A percentile compares a stretch with the other conserved stretches of the same genome.
These are phyloP conservation scores for Fusarium sp. DNA, from an alignment of 2,329 filamentous ascomycete genomes.

Conservation along the genomic window DNA sequence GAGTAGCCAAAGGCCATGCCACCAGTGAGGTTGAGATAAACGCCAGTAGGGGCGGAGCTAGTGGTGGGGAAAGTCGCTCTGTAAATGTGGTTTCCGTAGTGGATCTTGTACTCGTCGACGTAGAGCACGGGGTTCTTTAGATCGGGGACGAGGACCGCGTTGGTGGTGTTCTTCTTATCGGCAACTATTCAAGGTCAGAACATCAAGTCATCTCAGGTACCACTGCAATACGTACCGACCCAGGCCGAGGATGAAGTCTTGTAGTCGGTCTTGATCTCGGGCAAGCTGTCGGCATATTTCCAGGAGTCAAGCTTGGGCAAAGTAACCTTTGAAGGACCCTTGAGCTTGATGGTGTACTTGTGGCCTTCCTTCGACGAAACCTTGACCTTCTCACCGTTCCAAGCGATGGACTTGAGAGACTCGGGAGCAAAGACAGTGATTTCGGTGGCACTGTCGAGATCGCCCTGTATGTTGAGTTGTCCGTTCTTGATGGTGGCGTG, in stretches of 20 bases:
- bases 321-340: conserved; percentile 42
- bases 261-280: conserved; percentile 57
- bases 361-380: conserved; percentile 42
- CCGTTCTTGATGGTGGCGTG: conserved; percentile 50
- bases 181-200: conserved; percentile 45
- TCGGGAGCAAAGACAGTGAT: conserved; percentile 60
- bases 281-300: conserved; percentile 59
- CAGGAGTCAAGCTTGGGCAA: conserved; percentile 56
- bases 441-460: conserved; percentile 52
- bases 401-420: conserved; percentile 55
- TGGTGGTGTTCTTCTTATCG: conserved; percentile 59
- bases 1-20: conserved; percentile 66
- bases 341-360: conserved; percentile 42
- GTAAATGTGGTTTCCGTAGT: conserved; percentile 64
- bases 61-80: conserved; percentile 59
- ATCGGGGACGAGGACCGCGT: conserved; percentile 55
- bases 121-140: conserved; percentile 64
- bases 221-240: conserved; percentile 44
- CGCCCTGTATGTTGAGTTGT: conserved; percentile 55
- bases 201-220: rapidly evolving
- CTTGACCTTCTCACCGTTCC: conserved; percentile 57
- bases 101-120: conserved; percentile 65
- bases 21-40: conserved; percentile 62
- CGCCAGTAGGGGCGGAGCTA: conserved; percentile 49
- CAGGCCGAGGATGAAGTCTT: conserved; percentile 54